A percentile compares a stretch with the other conserved stretches of the same genome.
These are phyloP conservation scores for Arachnomyces sp. DNA, from an alignment of 2,329 filamentous ascomycete genomes.

Conservation along the genomic window DNA sequence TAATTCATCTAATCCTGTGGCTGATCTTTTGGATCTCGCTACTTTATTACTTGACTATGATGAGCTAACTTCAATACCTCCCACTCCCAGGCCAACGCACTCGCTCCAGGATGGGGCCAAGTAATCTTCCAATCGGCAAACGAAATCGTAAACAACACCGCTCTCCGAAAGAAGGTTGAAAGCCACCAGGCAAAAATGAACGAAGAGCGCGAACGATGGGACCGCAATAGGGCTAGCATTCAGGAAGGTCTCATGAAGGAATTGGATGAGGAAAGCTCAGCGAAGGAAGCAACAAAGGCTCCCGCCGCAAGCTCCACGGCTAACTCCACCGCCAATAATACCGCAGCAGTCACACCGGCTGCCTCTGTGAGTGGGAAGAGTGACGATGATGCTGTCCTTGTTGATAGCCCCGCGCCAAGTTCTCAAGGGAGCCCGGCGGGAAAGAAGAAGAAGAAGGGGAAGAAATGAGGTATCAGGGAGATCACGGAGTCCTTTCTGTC, in stretches of 20 bases:
- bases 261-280: constrained; percentile 42
- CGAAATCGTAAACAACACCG: constrained; percentile 81
- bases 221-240: constrained; percentile 66
- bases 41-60: constrained; percentile 8
- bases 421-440: constrained; percentile 22
- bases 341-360: constrained; percentile 16
- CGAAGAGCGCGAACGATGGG: constrained; percentile 86
- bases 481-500: too few relatives aligned
- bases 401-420: constrained; percentile 49
- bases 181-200: constrained; percentile 64
- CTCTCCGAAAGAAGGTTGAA: constrained; percentile 64
- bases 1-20: not conserved
- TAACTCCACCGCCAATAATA: constrained; percentile 11
- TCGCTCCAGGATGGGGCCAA: constrained; percentile 81
- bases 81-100: constrained; percentile 70
- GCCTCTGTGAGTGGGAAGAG: constrained; percentile 35
- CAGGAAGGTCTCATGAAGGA: constrained; percentile 76
- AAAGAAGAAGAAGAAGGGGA: constrained; percentile 41
- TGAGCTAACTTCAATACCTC: constrained; percentile 11
- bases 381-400: constrained; percentile 69
- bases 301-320: constrained; percentile 15
- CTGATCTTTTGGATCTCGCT: constrained; percentile 1
- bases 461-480: constrained; percentile 28
- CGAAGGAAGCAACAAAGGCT: constrained; percentile 6
- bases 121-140: constrained; percentile 95